phyloP scores from a whole-genome alignment of 805 yeast genomes.

The Dipodascopsis uninucleata region DNA sequence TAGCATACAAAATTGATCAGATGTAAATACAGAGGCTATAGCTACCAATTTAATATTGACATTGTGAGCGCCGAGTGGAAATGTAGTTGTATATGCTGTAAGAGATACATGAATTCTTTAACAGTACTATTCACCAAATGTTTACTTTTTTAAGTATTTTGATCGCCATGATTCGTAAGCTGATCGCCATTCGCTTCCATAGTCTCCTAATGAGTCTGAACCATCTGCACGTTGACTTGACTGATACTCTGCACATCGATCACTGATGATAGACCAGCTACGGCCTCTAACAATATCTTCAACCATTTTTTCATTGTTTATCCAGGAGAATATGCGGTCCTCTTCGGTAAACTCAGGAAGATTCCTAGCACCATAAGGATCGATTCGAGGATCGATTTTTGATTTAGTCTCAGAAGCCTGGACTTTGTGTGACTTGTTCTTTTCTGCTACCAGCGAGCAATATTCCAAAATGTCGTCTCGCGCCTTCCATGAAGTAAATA shows the following conservation, averaged over 20 bases:
- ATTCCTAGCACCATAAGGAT: slow-evolving; percentile 37
- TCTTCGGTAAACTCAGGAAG: slow-evolving; percentile 19
- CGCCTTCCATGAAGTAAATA: slow-evolving; percentile 30
- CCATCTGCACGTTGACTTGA: too few species aligned
- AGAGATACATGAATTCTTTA: too few species aligned
- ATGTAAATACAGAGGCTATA: too few species aligned
- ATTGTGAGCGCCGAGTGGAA: too few species aligned
- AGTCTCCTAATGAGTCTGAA: slow-evolving; percentile 5
- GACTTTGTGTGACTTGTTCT: slow-evolving; percentile 25
- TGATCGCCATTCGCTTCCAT: slow-evolving; percentile 15
- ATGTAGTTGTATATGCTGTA: too few species aligned
- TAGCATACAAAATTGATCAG: too few species aligned
- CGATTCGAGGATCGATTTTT: slow-evolving; percentile 37
- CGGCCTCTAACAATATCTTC: slow-evolving; percentile 29
- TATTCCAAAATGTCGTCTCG: slow-evolving; percentile 28
- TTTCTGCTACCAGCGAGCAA: slow-evolving; percentile 25
- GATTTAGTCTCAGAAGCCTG: slow-evolving; percentile 31
- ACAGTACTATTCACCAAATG: too few species aligned
- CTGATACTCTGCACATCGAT: slow-evolving; percentile 24
- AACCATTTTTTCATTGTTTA: slow-evolving; percentile 24
- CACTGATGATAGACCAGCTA: slow-evolving; percentile 23
- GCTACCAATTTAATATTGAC: too few species aligned
- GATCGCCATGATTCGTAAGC: slow-evolving; percentile 15
- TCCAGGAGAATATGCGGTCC: slow-evolving; percentile 25
- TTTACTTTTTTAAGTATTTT: too few species aligned